Base-by-base conservation (phyloP, 2,329 filamentous ascomycete genomes). In the Hypoxylon sp. region DNA sequence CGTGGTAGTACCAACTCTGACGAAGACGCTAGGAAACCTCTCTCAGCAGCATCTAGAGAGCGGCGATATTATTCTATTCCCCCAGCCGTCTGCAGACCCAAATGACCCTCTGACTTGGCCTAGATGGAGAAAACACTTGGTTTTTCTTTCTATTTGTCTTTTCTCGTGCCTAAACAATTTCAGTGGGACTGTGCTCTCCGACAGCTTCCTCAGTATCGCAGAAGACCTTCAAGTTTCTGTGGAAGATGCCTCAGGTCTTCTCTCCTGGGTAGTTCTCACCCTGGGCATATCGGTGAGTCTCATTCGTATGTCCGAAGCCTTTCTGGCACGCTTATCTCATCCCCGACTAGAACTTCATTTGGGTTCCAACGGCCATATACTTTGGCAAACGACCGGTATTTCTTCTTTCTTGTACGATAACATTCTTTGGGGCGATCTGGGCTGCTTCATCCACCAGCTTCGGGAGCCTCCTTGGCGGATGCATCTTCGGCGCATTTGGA, bases 81-180 rank as follows among this genome's bases (percentile, higher is more conserved):
- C 63, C 17, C 63, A 65, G 26, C 63, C 63, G 5, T 65, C 63
- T 11, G 35, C 50, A n/a, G 63, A 65, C 31, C 54, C 54, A 9
- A 65, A 65, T 39, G 63, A 65, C 31, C 63, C 63, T 3, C 26
- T 65, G 6, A 60, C 55, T 4, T 65, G 63, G 63, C 44, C 63
- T 6, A 55, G 35, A 55, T 60, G 55, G 55, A 55, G 63, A 24
- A 65, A 65, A 39, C 57, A 65, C 11, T 24, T 50, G 10, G 63
- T 57, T 17, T 65, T 59, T 24, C 48, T 57, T 11, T 55, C 55
- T 33, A 57, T 65, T 26, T 65, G 63, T 33, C 54, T 57, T 6
- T 65, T 65, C 37, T 52, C 63, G 3, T 65, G 63, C 35, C 42
- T 57, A 9, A 65, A 65, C 50, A 65, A 65, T 24, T 59, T 65